phyloP scores from a whole-genome alignment of 2,329 filamentous ascomycete species.

The Alternaria arborescens region DNA sequence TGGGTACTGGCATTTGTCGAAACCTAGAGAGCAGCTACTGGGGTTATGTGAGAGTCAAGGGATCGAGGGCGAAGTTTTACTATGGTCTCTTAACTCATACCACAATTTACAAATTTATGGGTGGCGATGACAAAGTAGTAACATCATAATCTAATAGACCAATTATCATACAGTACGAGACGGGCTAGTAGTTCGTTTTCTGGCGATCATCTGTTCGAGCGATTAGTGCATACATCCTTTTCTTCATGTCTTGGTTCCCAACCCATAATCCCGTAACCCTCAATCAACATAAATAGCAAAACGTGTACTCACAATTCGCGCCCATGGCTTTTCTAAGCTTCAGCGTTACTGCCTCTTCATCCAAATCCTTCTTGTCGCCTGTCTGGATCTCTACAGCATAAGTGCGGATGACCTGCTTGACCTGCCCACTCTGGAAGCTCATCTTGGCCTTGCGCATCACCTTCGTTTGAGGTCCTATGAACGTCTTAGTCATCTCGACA shows the following conservation, averaged over 20 bases:
- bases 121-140: not conserved
- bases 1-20: not conserved
- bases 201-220: slow-evolving; percentile 28
- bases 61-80: not conserved
- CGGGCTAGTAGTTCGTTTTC: slow-evolving; percentile 28
- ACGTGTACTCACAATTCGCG: slow-evolving; percentile 69
- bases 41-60: not conserved
- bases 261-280: not conserved
- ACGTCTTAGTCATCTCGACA: not conserved
- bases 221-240: slow-evolving; percentile 1
- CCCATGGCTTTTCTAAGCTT: slow-evolving; percentile 72
- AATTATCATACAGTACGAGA: not conserved
- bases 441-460: slow-evolving; percentile 76
- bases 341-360: slow-evolving; percentile 68
- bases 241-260: not conserved
- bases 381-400: slow-evolving; percentile 72
- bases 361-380: slow-evolving; percentile 66
- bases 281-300: not conserved
- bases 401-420: slow-evolving; percentile 70
- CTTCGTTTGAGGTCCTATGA: slow-evolving; percentile 58
- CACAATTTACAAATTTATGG: no score
- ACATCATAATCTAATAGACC: not conserved
- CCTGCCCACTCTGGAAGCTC: slow-evolving; percentile 71
- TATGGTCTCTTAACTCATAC: not conserved
- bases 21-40: not conserved